Conservation (phyloP, 106 monocot genomes). For the Acorus calamus region DNA sequence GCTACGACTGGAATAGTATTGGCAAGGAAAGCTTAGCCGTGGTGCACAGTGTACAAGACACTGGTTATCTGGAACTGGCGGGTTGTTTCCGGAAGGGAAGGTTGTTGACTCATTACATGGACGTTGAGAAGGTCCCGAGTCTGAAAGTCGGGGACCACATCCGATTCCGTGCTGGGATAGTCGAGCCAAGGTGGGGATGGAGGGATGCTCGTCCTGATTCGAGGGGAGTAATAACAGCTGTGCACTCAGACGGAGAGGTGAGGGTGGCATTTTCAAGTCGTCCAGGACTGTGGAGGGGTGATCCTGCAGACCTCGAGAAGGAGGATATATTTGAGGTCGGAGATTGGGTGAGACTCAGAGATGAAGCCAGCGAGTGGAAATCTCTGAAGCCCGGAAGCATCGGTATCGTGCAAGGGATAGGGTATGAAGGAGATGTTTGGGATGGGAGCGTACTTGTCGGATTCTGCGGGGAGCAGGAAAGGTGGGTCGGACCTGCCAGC, state of each 20-base stretch:
- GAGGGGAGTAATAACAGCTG: conserved; percentile 66
- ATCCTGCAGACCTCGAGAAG: conserved; percentile 90
- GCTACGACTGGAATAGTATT: conserved; percentile 85
- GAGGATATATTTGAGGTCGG: conserved; percentile 80
- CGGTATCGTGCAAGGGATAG: conserved; percentile 86
- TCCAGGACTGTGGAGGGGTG: conserved; percentile 72
- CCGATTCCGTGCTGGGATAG: conserved; percentile 57
- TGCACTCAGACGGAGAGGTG: conserved; percentile 88
- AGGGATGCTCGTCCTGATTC: conserved; percentile 72
- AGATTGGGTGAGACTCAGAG: conserved; percentile 76
- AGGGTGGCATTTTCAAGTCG: conserved; percentile 72
- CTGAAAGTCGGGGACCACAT: conserved; percentile 75
- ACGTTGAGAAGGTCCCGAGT: conserved; percentile 73
- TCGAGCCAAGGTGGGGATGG: conserved; percentile 99
- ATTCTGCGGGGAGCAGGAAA: conserved; percentile 93
- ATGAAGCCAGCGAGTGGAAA: conserved; percentile 41
- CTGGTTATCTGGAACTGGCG: conserved; percentile 84
- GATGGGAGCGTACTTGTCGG: conserved; percentile 79
- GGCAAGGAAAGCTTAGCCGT: conserved; percentile 93
- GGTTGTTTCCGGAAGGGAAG: conserved; percentile 93
- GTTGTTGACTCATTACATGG: conserved; percentile 84
- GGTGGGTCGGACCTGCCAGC: conserved; percentile 59
- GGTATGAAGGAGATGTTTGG: conserved; percentile 62
- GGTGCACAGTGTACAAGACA: conserved; percentile 92
- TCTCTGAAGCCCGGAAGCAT: conserved; percentile 75